Evolutionary conservation across 139 green algal species (phyloP).

Genomic region (Chlorella vulgaris): DNA sequence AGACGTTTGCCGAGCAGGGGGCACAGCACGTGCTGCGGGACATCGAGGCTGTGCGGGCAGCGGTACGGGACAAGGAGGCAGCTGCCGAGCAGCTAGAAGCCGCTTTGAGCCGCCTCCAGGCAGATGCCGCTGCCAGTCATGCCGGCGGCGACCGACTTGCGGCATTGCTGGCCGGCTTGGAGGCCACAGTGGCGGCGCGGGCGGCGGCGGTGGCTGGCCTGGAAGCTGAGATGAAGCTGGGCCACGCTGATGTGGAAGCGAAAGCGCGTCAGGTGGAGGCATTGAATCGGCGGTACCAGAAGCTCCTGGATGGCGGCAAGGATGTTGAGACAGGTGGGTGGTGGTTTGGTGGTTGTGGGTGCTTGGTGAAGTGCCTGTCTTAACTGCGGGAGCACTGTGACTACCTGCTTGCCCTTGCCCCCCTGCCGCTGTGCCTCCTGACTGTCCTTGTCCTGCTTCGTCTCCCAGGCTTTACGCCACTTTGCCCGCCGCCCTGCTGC

Average conservation of each 20-base stretch:
- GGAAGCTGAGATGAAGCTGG: constrained; percentile 72
- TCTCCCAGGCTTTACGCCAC: too few species aligned
- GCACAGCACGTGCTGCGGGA: constrained; percentile 67
- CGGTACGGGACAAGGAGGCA: constrained; percentile 66
- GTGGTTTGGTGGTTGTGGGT: not conserved
- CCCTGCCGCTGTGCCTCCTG: too few species aligned
- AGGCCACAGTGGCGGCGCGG: constrained; percentile 78
- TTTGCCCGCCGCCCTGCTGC: too few species aligned
- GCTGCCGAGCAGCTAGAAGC: constrained; percentile 71
- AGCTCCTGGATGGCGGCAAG: constrained; percentile 53
- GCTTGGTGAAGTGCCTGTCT: not conserved
- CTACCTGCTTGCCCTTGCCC: too few species aligned
- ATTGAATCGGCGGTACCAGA: constrained; percentile 77
- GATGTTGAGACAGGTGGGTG: constrained; percentile 54
- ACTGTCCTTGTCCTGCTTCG: too few species aligned
- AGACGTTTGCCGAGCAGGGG: constrained; percentile 84
- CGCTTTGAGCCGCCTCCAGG: constrained; percentile 79
- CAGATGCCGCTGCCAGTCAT: constrained; percentile 56
- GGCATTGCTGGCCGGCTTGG: constrained; percentile 72
- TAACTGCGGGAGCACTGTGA: too few species aligned
- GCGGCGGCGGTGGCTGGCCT: constrained; percentile 1
- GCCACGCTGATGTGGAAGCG: constrained; percentile 86
- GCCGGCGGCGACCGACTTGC: constrained; percentile 70
- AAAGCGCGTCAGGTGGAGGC: constrained; percentile 82
- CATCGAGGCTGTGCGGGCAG: constrained; percentile 45